Base-by-base conservation (phyloP, 768 basidiomycete genomes). In the Pleurotus sapidus region DNA sequence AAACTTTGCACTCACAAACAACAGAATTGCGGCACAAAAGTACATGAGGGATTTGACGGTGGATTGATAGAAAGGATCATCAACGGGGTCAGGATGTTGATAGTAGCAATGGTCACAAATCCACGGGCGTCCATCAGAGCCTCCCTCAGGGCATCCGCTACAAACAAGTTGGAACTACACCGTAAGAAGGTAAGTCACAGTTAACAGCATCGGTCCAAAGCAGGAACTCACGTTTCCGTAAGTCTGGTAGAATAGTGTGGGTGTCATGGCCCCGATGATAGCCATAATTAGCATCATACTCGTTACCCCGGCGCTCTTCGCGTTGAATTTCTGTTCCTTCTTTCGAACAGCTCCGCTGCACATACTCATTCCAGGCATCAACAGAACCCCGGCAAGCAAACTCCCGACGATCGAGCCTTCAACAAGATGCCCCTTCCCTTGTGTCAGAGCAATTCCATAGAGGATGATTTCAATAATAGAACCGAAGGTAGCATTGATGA, bases 251-350 rank as follows among this genome's bases (percentile, higher is more conserved):
- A 99, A 99, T 67, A 99, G 69, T 0, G 97, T 98, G 2, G 97
- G 97, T 0, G 94, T 86, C 57, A 99, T 77, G 1, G 92, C 93
- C 11, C 97, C 97, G 60, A 99, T 96, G 69, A 99, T 93, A 11
- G 97, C 97, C 96, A 98, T 98, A 74, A 99, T 98, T 69, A 99
- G 72, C 93, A 99, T 96, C 78, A 97, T 97, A 69, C 95, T 97
- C 0, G 97, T 99, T 14, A 99, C 97, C 38, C 97, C 93, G 5
- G 97, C 97, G 65, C 91, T 94, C 77, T 93, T 98, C n/a, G 97
- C 97, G 66, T 99, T 99, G 78, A 99, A 99, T 63, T 87, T 92
- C 69, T 95, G 93, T 71, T 99, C 97, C 74, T 99, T 99, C 67
- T 89, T 78, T 66, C 84, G 80, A 58, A 97, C 61, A 0, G 97